phyloP scores from a whole-genome alignment of 768 basidiomycete species.

The Tephrocybe rancida region DNA sequence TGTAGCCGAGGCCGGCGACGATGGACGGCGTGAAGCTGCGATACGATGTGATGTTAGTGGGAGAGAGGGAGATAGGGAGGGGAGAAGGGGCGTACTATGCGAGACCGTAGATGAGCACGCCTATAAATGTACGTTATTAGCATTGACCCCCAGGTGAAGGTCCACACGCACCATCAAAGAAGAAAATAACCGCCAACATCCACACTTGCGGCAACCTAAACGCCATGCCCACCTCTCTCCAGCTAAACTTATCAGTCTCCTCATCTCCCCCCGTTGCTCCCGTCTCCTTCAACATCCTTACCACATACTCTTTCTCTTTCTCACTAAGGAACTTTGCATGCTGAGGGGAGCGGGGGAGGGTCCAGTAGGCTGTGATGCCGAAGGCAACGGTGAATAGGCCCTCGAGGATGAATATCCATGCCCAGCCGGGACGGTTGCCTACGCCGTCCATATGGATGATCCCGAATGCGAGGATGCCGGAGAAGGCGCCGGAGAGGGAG shows the following conservation, averaged over 20 bases:
- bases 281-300: constrained; percentile 40
- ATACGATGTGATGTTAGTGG: not conserved
- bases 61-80: not conserved
- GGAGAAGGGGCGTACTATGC: constrained; percentile 43
- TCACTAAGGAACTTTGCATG: constrained; percentile 51
- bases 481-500: constrained; percentile 8
- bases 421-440: constrained; percentile 3
- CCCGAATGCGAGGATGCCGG: constrained; percentile 4
- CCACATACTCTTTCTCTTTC: constrained; percentile 51
- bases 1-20: constrained; percentile 63
- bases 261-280: constrained; percentile 38
- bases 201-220: constrained; percentile 57
- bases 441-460: constrained; percentile 5
- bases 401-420: constrained; percentile 37
- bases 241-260: constrained; percentile 48
- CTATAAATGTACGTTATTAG: constrained; percentile 22
- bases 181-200: constrained; percentile 50
- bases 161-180: constrained; percentile 46
- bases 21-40: constrained; percentile 73
- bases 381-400: constrained; percentile 64
- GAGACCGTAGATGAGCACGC: constrained; percentile 46
- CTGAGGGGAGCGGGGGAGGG: constrained; percentile 47
- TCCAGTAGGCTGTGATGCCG: constrained; percentile 49
- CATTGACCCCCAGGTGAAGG: not conserved
- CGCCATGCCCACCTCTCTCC: constrained; percentile 54